Conservation (phyloP, 257 asterid genomes). For the Phtheirospermum japonicum region DNA sequence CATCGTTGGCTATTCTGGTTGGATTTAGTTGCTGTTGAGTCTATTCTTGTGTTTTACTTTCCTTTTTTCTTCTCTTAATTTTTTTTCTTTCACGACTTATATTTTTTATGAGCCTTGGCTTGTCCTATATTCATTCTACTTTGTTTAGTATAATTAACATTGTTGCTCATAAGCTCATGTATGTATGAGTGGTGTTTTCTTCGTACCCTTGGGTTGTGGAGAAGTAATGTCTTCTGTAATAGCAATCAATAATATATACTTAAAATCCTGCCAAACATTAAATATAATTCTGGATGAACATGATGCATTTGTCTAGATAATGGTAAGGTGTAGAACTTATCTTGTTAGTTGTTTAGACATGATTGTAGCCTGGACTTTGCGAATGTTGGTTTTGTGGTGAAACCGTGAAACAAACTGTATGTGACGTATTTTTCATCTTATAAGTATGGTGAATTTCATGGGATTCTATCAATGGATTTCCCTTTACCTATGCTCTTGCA, state of each 20-base stretch:
- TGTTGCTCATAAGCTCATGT: slow-evolving; percentile 10
- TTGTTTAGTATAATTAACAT: slow-evolving; percentile 10
- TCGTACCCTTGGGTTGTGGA: slow-evolving; percentile 15
- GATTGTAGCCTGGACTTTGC: not conserved
- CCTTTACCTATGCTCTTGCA: not conserved
- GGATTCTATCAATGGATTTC: not conserved
- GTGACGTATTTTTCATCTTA: slow-evolving; percentile 2
- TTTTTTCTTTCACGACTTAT: not conserved
- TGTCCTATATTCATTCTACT: not conserved
- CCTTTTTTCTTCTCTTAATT: not conserved
- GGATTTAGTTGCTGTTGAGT: slow-evolving; percentile 19
- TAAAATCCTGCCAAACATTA: not conserved
- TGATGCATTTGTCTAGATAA: not conserved
- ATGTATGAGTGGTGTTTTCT: slow-evolving; percentile 14
- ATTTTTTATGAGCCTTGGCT: not conserved
- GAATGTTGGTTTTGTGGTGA: not conserved
- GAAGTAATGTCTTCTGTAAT: slow-evolving; percentile 15
- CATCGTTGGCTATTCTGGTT: slow-evolving; percentile 17
- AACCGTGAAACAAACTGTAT: slow-evolving; percentile 11
- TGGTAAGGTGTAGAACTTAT: slow-evolving; percentile 13
- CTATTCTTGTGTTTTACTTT: not conserved
- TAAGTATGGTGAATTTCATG: not conserved
- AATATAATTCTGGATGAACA: slow-evolving; percentile 2
- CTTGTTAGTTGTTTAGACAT: not conserved
- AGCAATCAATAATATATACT: not conserved